Evolutionary conservation across 257 asterid species (phyloP).

Genomic region (Fraxinus pennsylvanica): DNA sequence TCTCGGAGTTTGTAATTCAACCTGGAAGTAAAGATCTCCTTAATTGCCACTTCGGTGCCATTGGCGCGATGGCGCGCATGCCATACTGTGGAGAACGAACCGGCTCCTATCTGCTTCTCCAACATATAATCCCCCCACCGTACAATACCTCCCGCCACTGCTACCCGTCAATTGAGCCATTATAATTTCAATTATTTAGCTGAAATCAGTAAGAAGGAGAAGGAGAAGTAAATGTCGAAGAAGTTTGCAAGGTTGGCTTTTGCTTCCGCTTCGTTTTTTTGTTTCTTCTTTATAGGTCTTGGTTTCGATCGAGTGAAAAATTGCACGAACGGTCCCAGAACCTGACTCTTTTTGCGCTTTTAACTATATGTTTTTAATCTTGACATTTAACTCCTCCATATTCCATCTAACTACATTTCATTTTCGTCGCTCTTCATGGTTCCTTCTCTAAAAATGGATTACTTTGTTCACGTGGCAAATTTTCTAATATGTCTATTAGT

Average conservation of each 20-base stretch:
- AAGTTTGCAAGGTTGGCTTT: constrained; percentile 3
- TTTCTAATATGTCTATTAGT: too few relatives aligned
- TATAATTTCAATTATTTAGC: background rate
- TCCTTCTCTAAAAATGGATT: too few relatives aligned
- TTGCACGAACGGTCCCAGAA: background rate
- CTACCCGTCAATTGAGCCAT: constrained; percentile 27
- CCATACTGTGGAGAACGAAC: constrained; percentile 95
- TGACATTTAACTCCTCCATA: background rate
- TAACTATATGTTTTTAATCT: too few relatives aligned
- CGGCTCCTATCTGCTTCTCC: constrained; percentile 74
- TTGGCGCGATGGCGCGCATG: constrained; percentile 77
- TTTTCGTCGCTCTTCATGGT: too few relatives aligned
- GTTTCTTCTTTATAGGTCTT: background rate
- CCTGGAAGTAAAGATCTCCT: constrained; percentile 66
- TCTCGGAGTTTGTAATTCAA: constrained; percentile 69
- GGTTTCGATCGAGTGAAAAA: background rate
- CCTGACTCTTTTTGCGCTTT: background rate
- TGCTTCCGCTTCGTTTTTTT: background rate
- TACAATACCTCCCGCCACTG: constrained; percentile 42
- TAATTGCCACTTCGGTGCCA: constrained; percentile 89
- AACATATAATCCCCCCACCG: constrained; percentile 77
- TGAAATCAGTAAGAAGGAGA: background rate
- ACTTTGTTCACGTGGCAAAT: too few relatives aligned
- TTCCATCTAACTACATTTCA: too few relatives aligned
- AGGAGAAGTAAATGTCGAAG: too few relatives aligned